Evolutionary conservation across 257 asterid genomes (phyloP), one percentile per base, ranked within the genome.

Genomic region (Przewalskia tangutica): DNA sequence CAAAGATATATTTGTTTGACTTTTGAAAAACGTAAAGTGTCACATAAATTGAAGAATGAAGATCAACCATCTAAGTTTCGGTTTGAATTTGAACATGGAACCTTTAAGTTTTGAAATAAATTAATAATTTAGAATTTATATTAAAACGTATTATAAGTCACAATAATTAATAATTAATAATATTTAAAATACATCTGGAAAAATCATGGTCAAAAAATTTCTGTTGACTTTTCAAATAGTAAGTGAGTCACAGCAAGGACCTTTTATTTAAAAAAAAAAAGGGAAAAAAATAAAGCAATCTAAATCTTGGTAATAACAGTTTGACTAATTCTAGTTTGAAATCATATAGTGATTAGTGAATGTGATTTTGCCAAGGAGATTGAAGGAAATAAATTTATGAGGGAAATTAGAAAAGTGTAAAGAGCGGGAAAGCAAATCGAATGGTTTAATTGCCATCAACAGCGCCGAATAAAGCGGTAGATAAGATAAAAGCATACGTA

Each of bases 391-490:
- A 54, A 65, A 79, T 65, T 9, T 20, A 67, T 85, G 77, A 59
- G 77, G 64, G 7, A 71, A 87, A 70, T 58, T 81, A 55, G 81
- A 83, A 85, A 87, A 50, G 84, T 59, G 75, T 48, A 79, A 60
- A 86, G 82, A 83, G 89, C 88, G 91, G 96, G 93, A 87, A 87
- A 88, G 81, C 80, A 71, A 79, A 82, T 48, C 54, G 60, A 80
- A 64, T 64, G 89, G 77, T 63, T 63, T 58, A 84, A 55, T 27
- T 50, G 44, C 67, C 83, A 81, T 83, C 58, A 77, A 82, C 65
- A 76, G 86, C 87, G 84, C 83, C 89, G 85, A 71, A 83, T 82
- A 82, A 76, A 81, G 84, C 87, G 88, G 84, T 79, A 20, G 82
- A 79, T 58, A 54, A 83, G 62, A 50, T 73, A 73, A 73, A 73